Evolutionary conservation across 768 basidiomycete genomes (phyloP), one percentile per base, ranked within the genome.

Genomic region (Psilocybe tampanensis): DNA sequence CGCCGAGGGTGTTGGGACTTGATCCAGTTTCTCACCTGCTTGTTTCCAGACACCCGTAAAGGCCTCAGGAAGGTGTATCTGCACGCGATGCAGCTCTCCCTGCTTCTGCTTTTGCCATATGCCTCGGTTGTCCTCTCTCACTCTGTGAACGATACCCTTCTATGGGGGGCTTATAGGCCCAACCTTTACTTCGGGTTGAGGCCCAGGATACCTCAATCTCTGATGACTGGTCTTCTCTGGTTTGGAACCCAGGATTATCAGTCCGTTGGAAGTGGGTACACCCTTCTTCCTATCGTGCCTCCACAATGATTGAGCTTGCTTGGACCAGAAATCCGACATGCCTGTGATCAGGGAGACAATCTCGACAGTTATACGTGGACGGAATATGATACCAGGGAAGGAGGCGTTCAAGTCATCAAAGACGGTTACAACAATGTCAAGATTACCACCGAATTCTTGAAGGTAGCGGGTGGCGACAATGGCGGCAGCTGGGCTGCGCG

Each of bases 171-270:
- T 0, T 97, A 94, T 72, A 78, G 95, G 41, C 93, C 95, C 0
- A 92, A 94, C 66, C 81, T 97, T n/a, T 98, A 98, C 75, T 96
- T 97, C 72, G 95, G 95, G 18, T 78, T 97, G 44, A 77, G 92
- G 47, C 92, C 95, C 12, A 81, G 89, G 43, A 74, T 93, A 60
- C 94, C 95, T 0, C 85, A 92, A 64, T 93, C 92, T n/a, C 80
- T 98, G 23, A 83, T 95, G 86, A 93, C 91, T 2, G 95, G 95
- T 12, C 82, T 98, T 32, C 84, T 96, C 72, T 98, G 95, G 95
- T 94, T 92, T 69, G 92, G 95, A 26, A 88, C 92, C 8, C 86
- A 92, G 36, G 83, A 96, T 72, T 97, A 85, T 67, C 79, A 86
- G 66, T 88, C 92, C 60, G 72, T 86, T 55, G 68, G 74, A 58